A percentile compares a stretch with the other conserved stretches of the same genome.
Evolutionary conservation across 805 yeast genomes (phyloP).

Genomic region (Metschnikowia baotianmanensis): DNA sequence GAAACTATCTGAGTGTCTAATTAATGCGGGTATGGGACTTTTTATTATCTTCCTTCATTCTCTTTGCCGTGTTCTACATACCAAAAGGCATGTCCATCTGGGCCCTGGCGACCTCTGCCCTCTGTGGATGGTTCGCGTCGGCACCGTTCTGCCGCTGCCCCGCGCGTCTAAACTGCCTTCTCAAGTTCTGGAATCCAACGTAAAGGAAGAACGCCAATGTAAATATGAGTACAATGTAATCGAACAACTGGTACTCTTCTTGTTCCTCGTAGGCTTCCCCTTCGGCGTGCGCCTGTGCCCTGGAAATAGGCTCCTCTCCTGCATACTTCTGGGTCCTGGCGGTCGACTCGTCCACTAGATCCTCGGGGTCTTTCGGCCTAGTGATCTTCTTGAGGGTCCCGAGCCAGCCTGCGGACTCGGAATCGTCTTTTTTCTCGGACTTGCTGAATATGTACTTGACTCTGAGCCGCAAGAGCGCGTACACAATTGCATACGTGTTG

Average conservation of each 20-base stretch:
- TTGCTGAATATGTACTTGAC: conserved; percentile 34
- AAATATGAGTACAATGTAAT: conserved; percentile 32
- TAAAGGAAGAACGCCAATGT: conserved; percentile 29
- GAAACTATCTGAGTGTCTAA: neutral
- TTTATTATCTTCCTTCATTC: too few relatives aligned
- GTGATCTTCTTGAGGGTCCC: conserved; percentile 34
- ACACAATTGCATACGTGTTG: conserved; percentile 34
- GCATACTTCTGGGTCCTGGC: too few relatives aligned
- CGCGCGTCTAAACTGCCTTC: conserved; percentile 26
- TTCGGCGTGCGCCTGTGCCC: conserved; percentile 36
- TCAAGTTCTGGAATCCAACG: conserved; percentile 27
- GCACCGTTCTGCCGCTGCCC: conserved; percentile 6
- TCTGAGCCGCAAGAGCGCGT: conserved; percentile 38
- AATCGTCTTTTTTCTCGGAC: conserved; percentile 16
- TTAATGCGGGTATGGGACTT: too few relatives aligned
- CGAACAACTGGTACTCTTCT: conserved; percentile 32
- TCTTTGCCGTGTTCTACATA: too few relatives aligned
- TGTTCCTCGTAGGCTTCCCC: conserved; percentile 22
- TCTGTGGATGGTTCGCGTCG: conserved; percentile 6
- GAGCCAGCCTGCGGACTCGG: conserved; percentile 34
- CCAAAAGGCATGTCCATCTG: conserved; percentile 33
- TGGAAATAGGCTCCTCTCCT: too few relatives aligned
- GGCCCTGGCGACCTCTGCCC: conserved; percentile 8
- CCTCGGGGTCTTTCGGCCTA: conserved; percentile 11
- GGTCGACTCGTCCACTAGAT: conserved; percentile 17